A percentile compares a stretch with the other conserved stretches of the same genome.
Conservation (phyloP, 2,329 filamentous ascomycete genomes). For the Aspergillaceae sp. region DNA sequence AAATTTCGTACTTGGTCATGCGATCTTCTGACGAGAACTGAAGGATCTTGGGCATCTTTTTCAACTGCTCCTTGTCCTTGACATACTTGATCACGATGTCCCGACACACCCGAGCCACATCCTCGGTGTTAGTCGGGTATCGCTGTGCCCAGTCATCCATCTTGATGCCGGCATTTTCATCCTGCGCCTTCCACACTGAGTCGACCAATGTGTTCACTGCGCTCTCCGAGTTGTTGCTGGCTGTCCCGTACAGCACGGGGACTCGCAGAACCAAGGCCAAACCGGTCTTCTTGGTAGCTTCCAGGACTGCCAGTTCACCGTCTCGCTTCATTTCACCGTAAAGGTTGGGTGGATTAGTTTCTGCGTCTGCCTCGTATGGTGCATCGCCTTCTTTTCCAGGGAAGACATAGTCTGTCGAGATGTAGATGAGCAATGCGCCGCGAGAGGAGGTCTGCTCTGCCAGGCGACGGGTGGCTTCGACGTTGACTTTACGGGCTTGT, state of each 20-base stretch:
- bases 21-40: constrained; percentile 82
- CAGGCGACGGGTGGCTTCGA: constrained; percentile 59
- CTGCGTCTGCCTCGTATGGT: constrained; percentile 61
- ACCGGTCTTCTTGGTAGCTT: constrained; percentile 46
- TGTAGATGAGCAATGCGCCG: constrained; percentile 47
- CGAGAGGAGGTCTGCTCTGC: constrained; percentile 57
- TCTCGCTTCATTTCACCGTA: constrained; percentile 69
- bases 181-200: constrained; percentile 63
- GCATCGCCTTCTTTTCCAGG: constrained; percentile 72
- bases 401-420: constrained; percentile 70
- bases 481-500: constrained; percentile 64
- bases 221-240: constrained; percentile 62
- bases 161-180: constrained; percentile 51
- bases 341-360: constrained; percentile 64
- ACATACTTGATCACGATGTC: constrained; percentile 67
- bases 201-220: constrained; percentile 78
- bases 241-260: constrained; percentile 75
- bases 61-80: constrained; percentile 38
- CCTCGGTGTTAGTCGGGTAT: constrained; percentile 83
- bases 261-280: constrained; percentile 66
- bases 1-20: constrained; percentile 87
- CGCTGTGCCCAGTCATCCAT: constrained; percentile 83
- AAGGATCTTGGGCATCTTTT: constrained; percentile 57
- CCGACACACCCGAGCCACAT: constrained; percentile 69
- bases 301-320: constrained; percentile 62